phyloP scores from a whole-genome alignment of 225 moss, liverwort and hornwort species.

The Neckera pumila region DNA sequence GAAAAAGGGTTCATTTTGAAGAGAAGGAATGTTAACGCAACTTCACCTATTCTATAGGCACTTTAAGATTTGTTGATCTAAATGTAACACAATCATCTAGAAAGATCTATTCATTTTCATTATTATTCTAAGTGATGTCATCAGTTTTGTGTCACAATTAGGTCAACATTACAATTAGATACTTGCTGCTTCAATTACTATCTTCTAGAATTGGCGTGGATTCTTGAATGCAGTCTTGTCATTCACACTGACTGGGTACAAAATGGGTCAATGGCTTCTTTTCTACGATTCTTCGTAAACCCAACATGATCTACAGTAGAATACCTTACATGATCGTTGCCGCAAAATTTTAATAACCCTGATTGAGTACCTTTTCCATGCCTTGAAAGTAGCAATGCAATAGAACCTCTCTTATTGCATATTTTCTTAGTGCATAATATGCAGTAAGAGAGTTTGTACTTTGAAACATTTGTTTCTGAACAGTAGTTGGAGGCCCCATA shows the following conservation, averaged over 20 bases:
- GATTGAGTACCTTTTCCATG: not conserved
- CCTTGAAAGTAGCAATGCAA: accelerated
- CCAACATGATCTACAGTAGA: no score
- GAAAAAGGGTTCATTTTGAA: accelerated
- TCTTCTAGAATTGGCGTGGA: not conserved
- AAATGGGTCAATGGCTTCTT: not conserved
- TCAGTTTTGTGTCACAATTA: not conserved
- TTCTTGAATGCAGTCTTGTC: not conserved
- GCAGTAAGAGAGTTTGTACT: no score
- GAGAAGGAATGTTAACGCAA: not conserved
- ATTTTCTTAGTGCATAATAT: no score
- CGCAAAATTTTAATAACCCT: not conserved
- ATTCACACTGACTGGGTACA: not conserved
- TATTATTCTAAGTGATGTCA: not conserved
- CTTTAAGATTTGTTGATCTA: not conserved
- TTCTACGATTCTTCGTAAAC: not conserved
- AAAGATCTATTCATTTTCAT: not conserved
- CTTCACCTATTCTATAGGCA: not conserved
- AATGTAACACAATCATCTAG: not conserved
- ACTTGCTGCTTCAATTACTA: not conserved
- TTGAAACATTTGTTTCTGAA: no score
- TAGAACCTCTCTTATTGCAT: no score
- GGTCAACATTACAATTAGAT: not conserved
- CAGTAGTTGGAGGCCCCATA: no score
- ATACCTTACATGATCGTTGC: not conserved